A percentile compares a stretch with the other conserved stretches of the same genome.
phyloP scores from a whole-genome alignment of 2,329 filamentous ascomycete species.

The Alternaria postmessia region DNA sequence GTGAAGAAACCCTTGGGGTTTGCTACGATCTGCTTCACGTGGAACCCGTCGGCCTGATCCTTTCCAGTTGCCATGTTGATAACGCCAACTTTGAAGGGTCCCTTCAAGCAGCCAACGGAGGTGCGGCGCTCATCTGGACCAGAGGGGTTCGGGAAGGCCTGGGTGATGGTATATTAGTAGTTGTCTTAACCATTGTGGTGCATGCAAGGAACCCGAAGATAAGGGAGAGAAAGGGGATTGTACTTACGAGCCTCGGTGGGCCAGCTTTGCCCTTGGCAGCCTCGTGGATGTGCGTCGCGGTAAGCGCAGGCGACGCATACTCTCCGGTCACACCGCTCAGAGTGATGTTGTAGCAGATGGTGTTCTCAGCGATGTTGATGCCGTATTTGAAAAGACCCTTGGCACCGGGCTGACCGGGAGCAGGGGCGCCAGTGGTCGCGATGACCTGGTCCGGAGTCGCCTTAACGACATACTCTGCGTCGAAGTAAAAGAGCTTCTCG shows the following conservation, averaged over 20 bases:
- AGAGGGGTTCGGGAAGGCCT: constrained; percentile 37
- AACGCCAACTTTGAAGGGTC: constrained; percentile 39
- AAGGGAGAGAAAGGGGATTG: constrained; percentile 20
- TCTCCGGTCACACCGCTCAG: constrained; percentile 59
- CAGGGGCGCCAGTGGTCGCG: constrained; percentile 48
- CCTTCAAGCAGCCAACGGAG: constrained; percentile 39
- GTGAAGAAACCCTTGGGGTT: constrained; percentile 62
- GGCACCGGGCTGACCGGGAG: constrained; percentile 56
- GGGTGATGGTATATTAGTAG: background rate
- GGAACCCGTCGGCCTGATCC: constrained; percentile 60
- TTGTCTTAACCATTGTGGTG: no score
- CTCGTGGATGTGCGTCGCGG: constrained; percentile 66
- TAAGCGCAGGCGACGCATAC: constrained; percentile 60
- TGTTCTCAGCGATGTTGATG: constrained; percentile 58
- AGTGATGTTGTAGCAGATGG: constrained; percentile 62
- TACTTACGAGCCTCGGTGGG: constrained; percentile 57
- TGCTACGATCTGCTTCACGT: constrained; percentile 60
- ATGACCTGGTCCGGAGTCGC: constrained; percentile 62
- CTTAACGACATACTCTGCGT: constrained; percentile 58
- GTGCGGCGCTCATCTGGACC: constrained; percentile 48
- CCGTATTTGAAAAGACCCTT: constrained; percentile 62
- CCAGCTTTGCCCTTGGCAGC: constrained; percentile 56
- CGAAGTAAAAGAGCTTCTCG: constrained; percentile 53
- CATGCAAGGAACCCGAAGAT: background rate
- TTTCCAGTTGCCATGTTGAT: constrained; percentile 44